Base-by-base conservation (phyloP, 768 basidiomycete genomes). In the Galerina marginata region DNA sequence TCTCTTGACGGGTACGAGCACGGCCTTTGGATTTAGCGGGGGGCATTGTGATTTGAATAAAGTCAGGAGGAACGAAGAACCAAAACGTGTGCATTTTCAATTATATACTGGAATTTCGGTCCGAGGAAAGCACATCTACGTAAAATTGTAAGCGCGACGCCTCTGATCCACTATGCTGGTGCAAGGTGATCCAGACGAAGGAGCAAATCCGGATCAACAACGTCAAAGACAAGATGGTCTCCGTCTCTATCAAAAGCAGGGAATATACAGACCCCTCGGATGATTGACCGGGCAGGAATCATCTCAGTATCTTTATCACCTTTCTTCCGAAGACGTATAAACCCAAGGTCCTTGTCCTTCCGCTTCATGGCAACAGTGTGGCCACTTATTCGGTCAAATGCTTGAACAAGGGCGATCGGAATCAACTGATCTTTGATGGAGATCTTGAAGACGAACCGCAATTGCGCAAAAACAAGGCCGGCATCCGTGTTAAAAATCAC, bases 401-500 rank as follows among this genome's bases (percentile, higher is more conserved):
- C 16, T 20, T 47, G 46, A 23, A 47, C 26, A 25, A 47, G 46
- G 5, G 46, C 46, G 7, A 16, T 20, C 9, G 46, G 46, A 10
- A 25, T n/a, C 4, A 10, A 15, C 14, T 29, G 29, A 6, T 29
- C 29, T 29, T 47, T 47, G 15, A n/a, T 47, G 10, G 16, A 4
- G 10, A 47, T 47, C 11, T 47, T 16, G 14, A 29, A 29, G 29
- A 29, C 29, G 6, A 29, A 29, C 29, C 29, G 29, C 29, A 29
- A 6, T 29, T 29, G 29, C 6, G 29, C 29, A 6, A 29, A 29
- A 29, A 29, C 29, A 23, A 16, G 10, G 46, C 60, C 57, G 29
- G 55, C 51, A 0, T 39, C n/a, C 2, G 63, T 62, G 3, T 74
- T 26, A 20, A 75, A 47, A 25, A 79, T 54, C 2, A 73, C 64